Percentiles rank a stretch among this genome's conserved stretches.
These are phyloP conservation scores for Collybiopsis confluens DNA, from an alignment of 768 basidiomycete genomes.

Conservation along the genomic window DNA sequence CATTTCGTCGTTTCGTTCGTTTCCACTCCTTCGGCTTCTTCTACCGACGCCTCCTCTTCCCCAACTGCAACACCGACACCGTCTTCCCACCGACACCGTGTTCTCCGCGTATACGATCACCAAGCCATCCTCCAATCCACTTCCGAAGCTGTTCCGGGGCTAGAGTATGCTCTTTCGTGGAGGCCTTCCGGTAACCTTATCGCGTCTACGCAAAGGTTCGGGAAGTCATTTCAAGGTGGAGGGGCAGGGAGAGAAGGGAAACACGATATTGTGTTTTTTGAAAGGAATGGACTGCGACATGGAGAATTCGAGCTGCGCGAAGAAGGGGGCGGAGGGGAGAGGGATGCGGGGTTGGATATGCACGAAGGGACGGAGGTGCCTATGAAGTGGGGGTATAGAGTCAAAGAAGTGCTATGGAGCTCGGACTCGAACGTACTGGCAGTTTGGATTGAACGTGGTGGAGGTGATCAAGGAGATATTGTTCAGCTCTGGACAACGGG, in stretches of 20 bases:
- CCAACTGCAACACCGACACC: constrained; percentile 7
- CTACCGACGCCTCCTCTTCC: too few species aligned
- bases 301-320: constrained; percentile 74
- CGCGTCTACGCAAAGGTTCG: constrained; percentile 76
- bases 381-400: constrained; percentile 64
- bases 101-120: constrained; percentile 72
- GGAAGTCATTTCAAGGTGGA: constrained; percentile 54
- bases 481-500: constrained; percentile 94
- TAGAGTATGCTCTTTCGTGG: constrained; percentile 82
- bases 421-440: constrained; percentile 82
- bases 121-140: constrained; percentile 77
- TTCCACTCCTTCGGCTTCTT: constrained; percentile 26
- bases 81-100: constrained; percentile 39
- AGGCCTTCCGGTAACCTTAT: constrained; percentile 87
- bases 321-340: constrained; percentile 28
- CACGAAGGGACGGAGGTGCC: too few species aligned
- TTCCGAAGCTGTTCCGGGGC: constrained; percentile 75
- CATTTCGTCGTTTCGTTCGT: constrained; percentile 83
- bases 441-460: constrained; percentile 72
- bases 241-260: constrained; percentile 60
- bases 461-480: constrained; percentile 45
- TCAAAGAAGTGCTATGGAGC: constrained; percentile 82
- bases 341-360: too few species aligned
- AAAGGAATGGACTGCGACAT: constrained; percentile 90
- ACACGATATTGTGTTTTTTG: constrained; percentile 91